phyloP scores from a whole-genome alignment of 345 rosid genomes.

The Populus deltoides region DNA sequence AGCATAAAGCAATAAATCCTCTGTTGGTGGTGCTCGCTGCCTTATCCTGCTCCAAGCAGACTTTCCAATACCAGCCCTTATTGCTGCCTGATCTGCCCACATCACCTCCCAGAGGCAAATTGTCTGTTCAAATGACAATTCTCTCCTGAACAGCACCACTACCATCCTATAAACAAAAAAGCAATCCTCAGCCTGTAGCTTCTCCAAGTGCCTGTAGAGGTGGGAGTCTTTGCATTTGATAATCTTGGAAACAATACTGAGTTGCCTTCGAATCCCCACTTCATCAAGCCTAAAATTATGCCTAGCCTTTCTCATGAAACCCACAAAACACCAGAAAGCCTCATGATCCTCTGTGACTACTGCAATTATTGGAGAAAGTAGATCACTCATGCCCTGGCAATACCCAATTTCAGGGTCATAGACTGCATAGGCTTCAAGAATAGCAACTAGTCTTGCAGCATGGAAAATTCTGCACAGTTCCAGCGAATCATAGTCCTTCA shows the following conservation, averaged over 20 bases:
- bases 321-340: conserved; percentile 96
- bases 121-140: conserved; percentile 82
- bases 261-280: conserved; percentile 87
- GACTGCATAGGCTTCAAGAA: conserved; percentile 91
- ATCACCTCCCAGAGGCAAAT: conserved; percentile 91
- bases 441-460: conserved; percentile 87
- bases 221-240: conserved; percentile 83
- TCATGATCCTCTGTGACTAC: conserved; percentile 78
- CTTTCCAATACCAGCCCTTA: conserved; percentile 78
- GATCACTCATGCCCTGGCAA: conserved; percentile 99
- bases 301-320: conserved; percentile 93
- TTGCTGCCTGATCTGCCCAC: conserved; percentile 99
- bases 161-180: conserved; percentile 98
- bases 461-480: conserved; percentile 79
- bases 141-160: conserved; percentile 86
- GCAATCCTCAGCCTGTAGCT: conserved; percentile 93
- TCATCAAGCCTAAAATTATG: conserved; percentile 93
- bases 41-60: conserved; percentile 84
- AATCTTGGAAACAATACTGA: conserved; percentile 76
- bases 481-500: conserved; percentile 75
- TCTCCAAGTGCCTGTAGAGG: conserved; percentile 80
- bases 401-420: conserved; percentile 93
- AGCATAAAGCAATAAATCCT: conserved; percentile 76
- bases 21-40: conserved; percentile 83
- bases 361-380: conserved; percentile 83